Percentiles rank a stretch among this genome's conserved stretches.
Evolutionary conservation across 768 basidiomycete species (phyloP).

Genomic region (Fomitopsis serialis): DNA sequence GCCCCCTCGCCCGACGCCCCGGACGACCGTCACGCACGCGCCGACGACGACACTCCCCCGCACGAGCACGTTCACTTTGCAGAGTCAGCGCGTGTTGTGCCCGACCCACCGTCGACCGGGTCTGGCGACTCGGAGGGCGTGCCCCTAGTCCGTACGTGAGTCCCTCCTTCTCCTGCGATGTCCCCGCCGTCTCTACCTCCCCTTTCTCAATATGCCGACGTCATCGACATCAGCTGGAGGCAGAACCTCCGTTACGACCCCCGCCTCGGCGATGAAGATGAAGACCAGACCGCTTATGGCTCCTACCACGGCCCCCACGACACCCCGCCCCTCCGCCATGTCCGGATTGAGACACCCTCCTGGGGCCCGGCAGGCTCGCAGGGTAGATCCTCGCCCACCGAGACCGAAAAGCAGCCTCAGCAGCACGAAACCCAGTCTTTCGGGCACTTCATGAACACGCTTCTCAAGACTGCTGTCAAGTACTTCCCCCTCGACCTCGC

Average conservation of each 20-base stretch:
- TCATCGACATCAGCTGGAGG: conserved; percentile 5
- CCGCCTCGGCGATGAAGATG: too few relatives aligned
- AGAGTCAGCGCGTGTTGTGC: too few relatives aligned
- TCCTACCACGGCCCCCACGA: too few relatives aligned
- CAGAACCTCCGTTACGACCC: conserved; percentile 18
- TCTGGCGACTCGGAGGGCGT: neutral
- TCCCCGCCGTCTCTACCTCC: neutral
- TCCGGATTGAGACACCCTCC: conserved; percentile 4
- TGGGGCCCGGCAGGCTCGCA: neutral
- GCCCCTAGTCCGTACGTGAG: neutral
- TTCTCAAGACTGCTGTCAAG: neutral
- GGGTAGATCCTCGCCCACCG: too few relatives aligned
- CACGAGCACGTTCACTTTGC: too few relatives aligned
- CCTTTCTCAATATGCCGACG: conserved; percentile 1
- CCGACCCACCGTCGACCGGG: too few relatives aligned
- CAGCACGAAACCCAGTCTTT: neutral
- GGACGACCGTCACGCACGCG: too few relatives aligned
- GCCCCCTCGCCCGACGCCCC: too few relatives aligned
- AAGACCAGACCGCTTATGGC: too few relatives aligned
- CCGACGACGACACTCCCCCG: too few relatives aligned
- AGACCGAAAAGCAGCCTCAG: neutral
- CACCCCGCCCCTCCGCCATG: too few relatives aligned
- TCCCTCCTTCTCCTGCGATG: neutral
- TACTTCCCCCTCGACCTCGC: conserved; percentile 28
- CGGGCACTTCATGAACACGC: too few relatives aligned